Conservation (phyloP, 2,329 filamentous ascomycete species). For the Aulographum hederae region DNA sequence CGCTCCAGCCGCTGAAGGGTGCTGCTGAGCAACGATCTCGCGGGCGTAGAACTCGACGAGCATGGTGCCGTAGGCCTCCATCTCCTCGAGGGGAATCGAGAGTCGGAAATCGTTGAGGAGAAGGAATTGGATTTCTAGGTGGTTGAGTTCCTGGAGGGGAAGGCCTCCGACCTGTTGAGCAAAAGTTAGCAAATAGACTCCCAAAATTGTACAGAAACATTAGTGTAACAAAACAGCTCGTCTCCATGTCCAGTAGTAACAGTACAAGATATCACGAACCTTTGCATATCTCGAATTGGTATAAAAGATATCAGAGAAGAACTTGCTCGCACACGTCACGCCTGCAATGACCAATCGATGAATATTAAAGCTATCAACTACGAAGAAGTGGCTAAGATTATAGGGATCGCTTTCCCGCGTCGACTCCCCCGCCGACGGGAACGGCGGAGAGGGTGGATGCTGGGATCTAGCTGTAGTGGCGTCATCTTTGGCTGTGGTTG, state of each 20-base stretch:
- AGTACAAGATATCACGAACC: constrained; percentile 34
- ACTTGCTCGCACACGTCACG: constrained; percentile 96
- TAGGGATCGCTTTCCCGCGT: constrained; percentile 25
- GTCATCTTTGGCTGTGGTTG: too few species aligned
- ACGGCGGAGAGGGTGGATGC: constrained; percentile 6
- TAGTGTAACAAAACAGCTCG: not conserved
- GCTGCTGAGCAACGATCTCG: constrained; percentile 60
- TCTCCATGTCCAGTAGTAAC: too few species aligned
- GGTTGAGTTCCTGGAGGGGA: constrained; percentile 81
- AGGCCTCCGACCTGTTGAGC: constrained; percentile 78
- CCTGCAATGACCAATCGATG: constrained; percentile 91
- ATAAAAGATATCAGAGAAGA: constrained; percentile 98
- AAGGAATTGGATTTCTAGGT: constrained; percentile 89
- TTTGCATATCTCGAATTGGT: constrained; percentile 98
- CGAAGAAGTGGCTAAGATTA: constrained; percentile 56
- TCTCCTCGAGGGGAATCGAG: constrained; percentile 79
- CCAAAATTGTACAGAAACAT: constrained; percentile 2
- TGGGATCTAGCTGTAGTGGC: not conserved
- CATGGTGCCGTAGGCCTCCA: constrained; percentile 97
- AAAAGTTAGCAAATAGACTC: constrained; percentile 7
- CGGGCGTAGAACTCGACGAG: constrained; percentile 93
- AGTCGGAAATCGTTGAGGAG: constrained; percentile 91
- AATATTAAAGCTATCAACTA: constrained; percentile 98
- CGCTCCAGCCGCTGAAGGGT: too few species aligned
- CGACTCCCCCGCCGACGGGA: constrained; percentile 8